These are phyloP conservation scores for Chaetomium tenue DNA, from an alignment of 495 filamentous ascomycete genomes.

Conservation along the genomic window DNA sequence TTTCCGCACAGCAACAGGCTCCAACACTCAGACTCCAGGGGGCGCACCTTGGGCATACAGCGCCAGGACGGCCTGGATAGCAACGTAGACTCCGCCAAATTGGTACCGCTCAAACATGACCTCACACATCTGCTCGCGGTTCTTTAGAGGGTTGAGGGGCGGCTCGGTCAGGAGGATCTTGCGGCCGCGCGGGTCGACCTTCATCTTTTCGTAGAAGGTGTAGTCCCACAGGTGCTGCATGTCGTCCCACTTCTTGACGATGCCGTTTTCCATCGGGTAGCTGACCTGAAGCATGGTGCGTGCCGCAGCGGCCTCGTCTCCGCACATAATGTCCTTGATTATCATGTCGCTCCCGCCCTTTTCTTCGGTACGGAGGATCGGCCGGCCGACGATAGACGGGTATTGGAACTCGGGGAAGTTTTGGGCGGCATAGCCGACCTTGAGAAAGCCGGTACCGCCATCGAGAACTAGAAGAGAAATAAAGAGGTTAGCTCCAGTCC, in stretches of 20 bases:
- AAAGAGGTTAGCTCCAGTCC: slow-evolving; percentile 23
- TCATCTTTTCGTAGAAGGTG: slow-evolving; percentile 95
- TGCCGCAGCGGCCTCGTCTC: slow-evolving; percentile 94
- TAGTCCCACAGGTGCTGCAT: slow-evolving; percentile 99
- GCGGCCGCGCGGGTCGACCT: slow-evolving; percentile 82
- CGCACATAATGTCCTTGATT: slow-evolving; percentile 99
- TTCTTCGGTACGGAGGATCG: slow-evolving; percentile 95
- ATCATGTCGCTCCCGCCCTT: slow-evolving; percentile 55
- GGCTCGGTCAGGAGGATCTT: slow-evolving; percentile 99
- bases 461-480: slow-evolving; percentile 73
- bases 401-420: slow-evolving; percentile 99
- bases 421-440: slow-evolving; percentile 97
- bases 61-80: slow-evolving; percentile 95
- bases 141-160: slow-evolving; percentile 94
- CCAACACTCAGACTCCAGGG: neutral
- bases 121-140: slow-evolving; percentile 94
- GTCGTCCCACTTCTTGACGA: slow-evolving; percentile 99
- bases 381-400: slow-evolving; percentile 96
- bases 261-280: slow-evolving; percentile 99
- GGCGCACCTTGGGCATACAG: slow-evolving; percentile 88
- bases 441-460: slow-evolving; percentile 99
- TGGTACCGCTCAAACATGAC: slow-evolving; percentile 98
- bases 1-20: neutral
- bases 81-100: slow-evolving; percentile 97
- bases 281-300: slow-evolving; percentile 96